phyloP scores from a whole-genome alignment of 352 stramenopile species.

The Phytophthora sojae region DNA sequence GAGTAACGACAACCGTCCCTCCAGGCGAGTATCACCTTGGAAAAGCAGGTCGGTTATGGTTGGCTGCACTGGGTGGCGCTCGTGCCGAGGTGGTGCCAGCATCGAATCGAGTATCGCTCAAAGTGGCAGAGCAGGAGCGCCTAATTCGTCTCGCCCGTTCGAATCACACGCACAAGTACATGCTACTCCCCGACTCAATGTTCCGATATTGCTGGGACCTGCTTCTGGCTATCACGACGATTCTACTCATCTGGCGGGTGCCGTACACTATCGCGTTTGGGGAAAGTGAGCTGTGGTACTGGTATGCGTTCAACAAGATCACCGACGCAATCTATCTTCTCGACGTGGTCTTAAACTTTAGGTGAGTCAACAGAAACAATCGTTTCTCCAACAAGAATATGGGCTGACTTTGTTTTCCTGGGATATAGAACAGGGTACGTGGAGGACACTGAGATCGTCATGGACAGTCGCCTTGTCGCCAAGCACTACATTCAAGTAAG shows the following conservation, averaged over 20 bases:
- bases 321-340: slow-evolving; percentile 60
- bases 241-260: slow-evolving; percentile 67
- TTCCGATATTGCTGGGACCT: slow-evolving; percentile 62
- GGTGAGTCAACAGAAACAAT: slow-evolving; percentile 29
- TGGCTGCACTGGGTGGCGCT: slow-evolving; percentile 22
- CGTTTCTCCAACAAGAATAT: neutral
- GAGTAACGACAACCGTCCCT: neutral
- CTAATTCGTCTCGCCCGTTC: slow-evolving; percentile 44
- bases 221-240: slow-evolving; percentile 57
- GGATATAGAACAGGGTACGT: slow-evolving; percentile 60
- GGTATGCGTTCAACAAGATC: slow-evolving; percentile 59
- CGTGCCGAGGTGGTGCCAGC: slow-evolving; percentile 57
- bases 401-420: neutral
- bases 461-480: slow-evolving; percentile 60
- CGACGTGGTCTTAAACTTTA: slow-evolving; percentile 65
- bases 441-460: slow-evolving; percentile 60
- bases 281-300: slow-evolving; percentile 49
- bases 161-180: slow-evolving; percentile 50
- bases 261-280: slow-evolving; percentile 67
- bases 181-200: slow-evolving; percentile 52
- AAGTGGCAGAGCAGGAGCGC: slow-evolving; percentile 61
- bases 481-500: slow-evolving; percentile 56
- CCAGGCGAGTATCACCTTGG: slow-evolving; percentile 13
- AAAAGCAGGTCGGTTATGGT: slow-evolving; percentile 28
- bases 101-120: slow-evolving; percentile 63